Evolutionary conservation across 106 monocot species (phyloP), one percentile per base, ranked within the genome.

Genomic region (Allium cepa): DNA sequence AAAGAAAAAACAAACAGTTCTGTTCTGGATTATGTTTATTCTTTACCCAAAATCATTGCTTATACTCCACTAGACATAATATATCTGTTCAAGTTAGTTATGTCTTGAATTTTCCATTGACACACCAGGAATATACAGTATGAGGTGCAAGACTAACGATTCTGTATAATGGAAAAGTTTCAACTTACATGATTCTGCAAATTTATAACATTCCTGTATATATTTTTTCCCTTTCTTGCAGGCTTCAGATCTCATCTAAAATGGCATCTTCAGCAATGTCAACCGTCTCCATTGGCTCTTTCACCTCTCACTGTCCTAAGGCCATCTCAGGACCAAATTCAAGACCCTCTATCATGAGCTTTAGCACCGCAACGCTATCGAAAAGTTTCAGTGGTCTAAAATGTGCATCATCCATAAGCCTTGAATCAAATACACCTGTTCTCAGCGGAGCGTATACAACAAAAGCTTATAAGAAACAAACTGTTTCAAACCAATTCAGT

Each of bases 361-460:
- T 67, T 11, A 53, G 28, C 47, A 28, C 67, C 26, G 14, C 53
- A 4, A 53, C 51, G 12, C 55, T 18, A 22, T 53, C 55, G 2
- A 67, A 67, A 27, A 27, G 46, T 53, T 67, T 67, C 53, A 67
- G 67, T 67, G 52, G 67, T 28, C 67, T 67, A 36, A 67, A 67
- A 28, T 51, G 53, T 26, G 67, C 67, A 28, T 9, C 67, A 22
- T 67, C 67, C 17, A 14, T 67, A 27, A 36, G 55, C 53, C 67
- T 67, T 13, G 67, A 67, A 53, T 67, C 67, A 67, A 53, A 67
- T 26, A 47, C 67, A 26, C 55, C 52, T 36, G 26, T 49, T 53
- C 67, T 67, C 52, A 14, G 28, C 53, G 67, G 50, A 67, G 50
- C 67, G 15, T 55, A 26, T 55, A 2, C 36, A 28, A 51, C 10